These are phyloP conservation scores for Bacterosira constricta DNA, from an alignment of 108 stramenopile species.

Conservation along the genomic window DNA sequence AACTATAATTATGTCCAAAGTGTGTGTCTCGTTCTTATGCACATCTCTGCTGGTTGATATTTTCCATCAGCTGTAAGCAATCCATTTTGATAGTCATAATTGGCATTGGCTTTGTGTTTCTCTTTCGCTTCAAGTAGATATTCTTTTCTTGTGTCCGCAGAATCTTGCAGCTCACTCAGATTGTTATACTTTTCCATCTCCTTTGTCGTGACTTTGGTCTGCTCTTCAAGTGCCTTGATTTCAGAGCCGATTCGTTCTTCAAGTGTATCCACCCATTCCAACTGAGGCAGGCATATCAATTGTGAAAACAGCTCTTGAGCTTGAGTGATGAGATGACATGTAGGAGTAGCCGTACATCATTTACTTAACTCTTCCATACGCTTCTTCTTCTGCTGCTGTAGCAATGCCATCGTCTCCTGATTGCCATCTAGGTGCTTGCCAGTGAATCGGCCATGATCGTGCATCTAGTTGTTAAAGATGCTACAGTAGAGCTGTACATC, in stretches of 20 bases:
- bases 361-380: slow-evolving; percentile 22
- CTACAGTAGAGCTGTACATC: too few relatives aligned
- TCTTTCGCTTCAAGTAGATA: slow-evolving; percentile 25
- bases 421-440: slow-evolving; percentile 22
- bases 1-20: too few relatives aligned
- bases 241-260: slow-evolving; percentile 14
- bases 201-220: neutral
- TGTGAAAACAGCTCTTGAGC: too few relatives aligned
- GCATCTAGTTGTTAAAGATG: too few relatives aligned
- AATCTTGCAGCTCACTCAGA: slow-evolving; percentile 8
- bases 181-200: slow-evolving; percentile 16
- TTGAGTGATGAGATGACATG: too few relatives aligned
- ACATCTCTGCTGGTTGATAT: neutral
- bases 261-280: slow-evolving; percentile 18
- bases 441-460: too few relatives aligned
- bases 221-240: slow-evolving; percentile 7
- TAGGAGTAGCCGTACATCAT: neutral
- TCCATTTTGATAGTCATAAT: slow-evolving; percentile 8
- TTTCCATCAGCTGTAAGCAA: slow-evolving; percentile 14
- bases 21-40: too few relatives aligned
- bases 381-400: slow-evolving; percentile 26
- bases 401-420: slow-evolving; percentile 11
- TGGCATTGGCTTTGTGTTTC: neutral
- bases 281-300: neutral
- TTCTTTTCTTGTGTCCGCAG: slow-evolving; percentile 12